phyloP scores from a whole-genome alignment of 306 rosid species.

The Lagenaria siceraria region DNA sequence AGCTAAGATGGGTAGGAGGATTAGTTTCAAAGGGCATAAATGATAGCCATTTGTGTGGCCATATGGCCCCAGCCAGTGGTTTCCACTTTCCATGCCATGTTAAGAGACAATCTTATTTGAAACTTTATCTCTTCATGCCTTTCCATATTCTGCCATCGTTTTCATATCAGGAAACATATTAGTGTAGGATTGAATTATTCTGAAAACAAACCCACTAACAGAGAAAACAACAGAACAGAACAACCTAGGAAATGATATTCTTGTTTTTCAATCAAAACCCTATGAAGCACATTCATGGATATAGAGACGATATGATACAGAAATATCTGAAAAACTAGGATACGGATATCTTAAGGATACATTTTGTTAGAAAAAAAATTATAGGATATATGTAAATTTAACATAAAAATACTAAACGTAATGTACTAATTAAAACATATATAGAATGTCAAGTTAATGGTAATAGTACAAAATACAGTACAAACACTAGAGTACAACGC shows the following conservation, averaged over 20 bases:
- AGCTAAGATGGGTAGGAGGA: background rate
- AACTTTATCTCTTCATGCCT: background rate
- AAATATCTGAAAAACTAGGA: no score
- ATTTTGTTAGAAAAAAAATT: no score
- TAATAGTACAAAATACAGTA: no score
- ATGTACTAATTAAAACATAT: no score
- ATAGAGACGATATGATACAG: no score
- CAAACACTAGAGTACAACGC: no score
- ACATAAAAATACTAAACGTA: no score
- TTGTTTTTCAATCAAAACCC: background rate
- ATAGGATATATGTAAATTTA: no score
- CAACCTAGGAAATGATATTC: background rate
- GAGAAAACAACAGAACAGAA: background rate
- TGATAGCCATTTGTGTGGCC: background rate
- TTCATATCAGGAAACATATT: background rate
- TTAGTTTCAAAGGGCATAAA: no score
- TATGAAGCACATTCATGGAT: no score
- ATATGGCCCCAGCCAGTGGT: background rate
- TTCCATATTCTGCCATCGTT: background rate
- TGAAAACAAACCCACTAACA: background rate
- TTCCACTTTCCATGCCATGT: background rate
- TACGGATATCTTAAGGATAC: no score
- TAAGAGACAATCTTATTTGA: background rate
- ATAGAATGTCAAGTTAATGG: no score
- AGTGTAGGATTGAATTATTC: background rate